Conservation (phyloP, 768 basidiomycete genomes). For the Russula ochroleuca region DNA sequence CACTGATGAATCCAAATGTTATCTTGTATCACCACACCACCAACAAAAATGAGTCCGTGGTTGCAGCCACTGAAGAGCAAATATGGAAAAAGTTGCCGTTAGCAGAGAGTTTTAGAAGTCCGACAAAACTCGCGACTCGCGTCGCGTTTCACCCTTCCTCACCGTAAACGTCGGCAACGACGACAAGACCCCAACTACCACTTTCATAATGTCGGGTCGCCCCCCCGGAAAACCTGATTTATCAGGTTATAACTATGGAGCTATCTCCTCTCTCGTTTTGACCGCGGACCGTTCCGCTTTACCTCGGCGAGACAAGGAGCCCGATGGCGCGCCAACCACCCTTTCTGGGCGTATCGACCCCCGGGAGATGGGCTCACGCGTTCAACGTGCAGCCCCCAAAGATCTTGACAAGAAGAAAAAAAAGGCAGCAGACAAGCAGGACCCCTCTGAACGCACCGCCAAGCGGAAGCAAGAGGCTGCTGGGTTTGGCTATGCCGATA, state of each 20-base stretch:
- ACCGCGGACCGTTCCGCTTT: conserved; percentile 82
- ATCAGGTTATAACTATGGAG: conserved; percentile 93
- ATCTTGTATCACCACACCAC: too few relatives aligned
- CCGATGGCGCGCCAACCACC: conserved; percentile 92
- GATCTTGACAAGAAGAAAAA: conserved; percentile 94
- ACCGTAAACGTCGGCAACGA: conserved; percentile 16
- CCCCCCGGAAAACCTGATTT: conserved; percentile 62
- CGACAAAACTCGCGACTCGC: not conserved
- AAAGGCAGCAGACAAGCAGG: conserved; percentile 60
- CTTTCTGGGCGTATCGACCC: conserved; percentile 87
- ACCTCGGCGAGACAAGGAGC: conserved; percentile 89
- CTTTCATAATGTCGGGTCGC: conserved; percentile 38
- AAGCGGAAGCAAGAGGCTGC: conserved; percentile 60
- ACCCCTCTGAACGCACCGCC: conserved; percentile 50
- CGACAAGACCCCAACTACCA: conserved; percentile 19
- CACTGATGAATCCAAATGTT: not conserved
- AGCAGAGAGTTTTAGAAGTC: not conserved
- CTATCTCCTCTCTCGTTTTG: conserved; percentile 90
- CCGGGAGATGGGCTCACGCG: conserved; percentile 91
- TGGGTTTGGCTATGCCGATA: conserved; percentile 80
- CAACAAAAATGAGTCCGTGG: not conserved
- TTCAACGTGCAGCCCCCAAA: conserved; percentile 74
- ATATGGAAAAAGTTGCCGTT: conserved; percentile 11
- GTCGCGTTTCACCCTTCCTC: not conserved
- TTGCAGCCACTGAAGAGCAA: not conserved